Base-by-base conservation (phyloP, 495 filamentous ascomycete species). In the Barbatosphaeria neglecta region DNA sequence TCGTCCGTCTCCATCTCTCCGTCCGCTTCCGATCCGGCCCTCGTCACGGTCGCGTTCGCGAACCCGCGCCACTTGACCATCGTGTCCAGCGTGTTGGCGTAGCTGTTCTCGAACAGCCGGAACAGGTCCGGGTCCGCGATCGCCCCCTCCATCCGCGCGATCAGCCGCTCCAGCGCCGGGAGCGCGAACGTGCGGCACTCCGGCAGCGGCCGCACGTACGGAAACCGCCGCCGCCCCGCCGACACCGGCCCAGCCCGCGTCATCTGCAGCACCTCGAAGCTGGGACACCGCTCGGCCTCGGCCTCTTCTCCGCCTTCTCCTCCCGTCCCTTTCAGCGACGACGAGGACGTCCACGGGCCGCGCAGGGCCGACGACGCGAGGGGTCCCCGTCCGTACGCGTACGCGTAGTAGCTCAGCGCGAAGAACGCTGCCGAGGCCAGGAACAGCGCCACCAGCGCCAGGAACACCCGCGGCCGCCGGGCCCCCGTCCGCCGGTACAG, bases 31-130 rank as follows among this genome's bases (percentile, higher is more conserved):
- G 43, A 22, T 23, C 62, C 55, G n/a, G 61, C 61, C 16, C 19
- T n/a, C 47, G 44, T 48, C 15, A 22, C 41, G 7, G 33, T 8
- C 24, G 51, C 53, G 31, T 57, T 63, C 18, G 78, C 74, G 45
- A 69, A 71, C 18, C 79, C 78, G 23, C 70, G 68, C 77, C 75
- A 82, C 56, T 70, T 76, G 43, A 83, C 65, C 23, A 76, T 74
- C 17, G 79, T 80, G 51, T 82, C 79, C 33, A 82, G 61, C 3
- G 78, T 80, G 49, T 79, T 80, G 0, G 78, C 74, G 51, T 73
- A 81, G 25, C 69, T 67, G 52, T 82, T 82, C 48, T 73, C 65
- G 52, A 83, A 83, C 20, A 83, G 70, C 1, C 75, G 75, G 55
- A 68, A 74, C 6, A 82, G 66, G 53, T 81, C 79, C 2, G 71